Base-by-base conservation (phyloP, 345 rosid species). In the Syzygium jambos region DNA sequence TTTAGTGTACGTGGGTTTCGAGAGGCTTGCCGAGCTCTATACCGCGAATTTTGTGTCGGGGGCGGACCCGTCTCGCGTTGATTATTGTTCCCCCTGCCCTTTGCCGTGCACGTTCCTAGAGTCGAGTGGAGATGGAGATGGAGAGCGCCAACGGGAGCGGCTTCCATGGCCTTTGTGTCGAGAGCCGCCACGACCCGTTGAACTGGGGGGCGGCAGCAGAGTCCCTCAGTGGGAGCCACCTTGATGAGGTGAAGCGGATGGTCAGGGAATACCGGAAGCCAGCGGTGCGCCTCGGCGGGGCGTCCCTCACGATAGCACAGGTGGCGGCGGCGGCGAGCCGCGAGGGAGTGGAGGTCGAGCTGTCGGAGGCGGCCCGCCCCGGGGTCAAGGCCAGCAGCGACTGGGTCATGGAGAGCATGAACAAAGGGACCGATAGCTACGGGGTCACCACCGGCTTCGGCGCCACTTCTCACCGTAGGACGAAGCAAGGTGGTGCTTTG, bases 201-300 rank as follows among this genome's bases (percentile, higher is more conserved):
- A 90, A 86, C 87, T 92, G 94, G 94, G 93, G 90, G 8, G 46
- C 30, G 34, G 92, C 92, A 8, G 93, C 93, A 1, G 93, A 91
- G 87, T 78, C 92, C 52, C 55, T 92, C 88, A 91, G 86, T n/a
- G 93, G 94, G 14, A 91, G 93, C 89, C 94, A 92, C 89, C 90
- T 92, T 5, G 93, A 91, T 25, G 94, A 89, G 86, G 94, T 92
- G 46, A 89, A 82, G 73, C 73, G 89, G 59, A 92, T 92, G 94
- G 92, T 92, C 68, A 78, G 49, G 27, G 93, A 91, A 25, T 92
- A 86, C 59, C 86, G 93, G 87, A 92, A 89, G 57, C 90, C 93
- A 11, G 78, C 84, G 53, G 93, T 92, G 14, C 86, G 85, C 73
- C 87, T 92, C 3, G 94, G 93, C 2, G 94, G 94, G 3, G 90